Percentiles rank a stretch among this genome's conserved stretches.
Conservation (phyloP, 257 asterid species). For the Fraxinus excelsior region DNA sequence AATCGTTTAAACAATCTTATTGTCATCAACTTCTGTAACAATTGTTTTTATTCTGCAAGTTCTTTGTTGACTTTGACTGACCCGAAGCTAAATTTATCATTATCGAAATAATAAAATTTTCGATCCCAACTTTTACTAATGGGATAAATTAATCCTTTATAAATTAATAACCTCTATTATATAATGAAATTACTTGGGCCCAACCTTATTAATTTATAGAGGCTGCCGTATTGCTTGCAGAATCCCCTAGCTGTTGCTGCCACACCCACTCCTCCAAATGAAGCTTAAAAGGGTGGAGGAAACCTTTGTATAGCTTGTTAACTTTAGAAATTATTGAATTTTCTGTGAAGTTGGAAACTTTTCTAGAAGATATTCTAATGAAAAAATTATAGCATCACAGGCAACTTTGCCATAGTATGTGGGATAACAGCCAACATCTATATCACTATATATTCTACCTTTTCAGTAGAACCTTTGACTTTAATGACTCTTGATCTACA, state of each 20-base stretch:
- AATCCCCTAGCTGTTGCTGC: neutral
- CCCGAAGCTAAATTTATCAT: neutral
- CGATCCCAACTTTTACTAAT: too few species aligned
- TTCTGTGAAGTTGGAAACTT: neutral
- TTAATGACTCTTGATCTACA: neutral
- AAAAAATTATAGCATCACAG: neutral
- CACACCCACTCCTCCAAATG: neutral
- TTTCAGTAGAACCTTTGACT: neutral
- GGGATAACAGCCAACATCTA: neutral
- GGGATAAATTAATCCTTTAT: too few species aligned
- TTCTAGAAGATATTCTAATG: neutral
- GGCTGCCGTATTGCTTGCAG: neutral
- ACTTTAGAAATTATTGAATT: neutral
- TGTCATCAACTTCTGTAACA: neutral
- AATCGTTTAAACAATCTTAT: neutral
- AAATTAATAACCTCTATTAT: neutral
- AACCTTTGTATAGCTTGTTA: neutral
- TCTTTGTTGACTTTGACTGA: neutral
- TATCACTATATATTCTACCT: neutral
- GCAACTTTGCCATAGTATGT: neutral
- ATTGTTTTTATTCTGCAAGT: neutral
- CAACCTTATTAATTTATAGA: neutral
- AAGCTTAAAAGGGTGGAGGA: neutral
- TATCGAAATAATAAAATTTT: too few species aligned
- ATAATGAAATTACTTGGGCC: neutral